Percentiles rank a stretch among this genome's conserved stretches.
Evolutionary conservation across 257 asterid genomes (phyloP).

Genomic region (Solanum infundibuliforme): DNA sequence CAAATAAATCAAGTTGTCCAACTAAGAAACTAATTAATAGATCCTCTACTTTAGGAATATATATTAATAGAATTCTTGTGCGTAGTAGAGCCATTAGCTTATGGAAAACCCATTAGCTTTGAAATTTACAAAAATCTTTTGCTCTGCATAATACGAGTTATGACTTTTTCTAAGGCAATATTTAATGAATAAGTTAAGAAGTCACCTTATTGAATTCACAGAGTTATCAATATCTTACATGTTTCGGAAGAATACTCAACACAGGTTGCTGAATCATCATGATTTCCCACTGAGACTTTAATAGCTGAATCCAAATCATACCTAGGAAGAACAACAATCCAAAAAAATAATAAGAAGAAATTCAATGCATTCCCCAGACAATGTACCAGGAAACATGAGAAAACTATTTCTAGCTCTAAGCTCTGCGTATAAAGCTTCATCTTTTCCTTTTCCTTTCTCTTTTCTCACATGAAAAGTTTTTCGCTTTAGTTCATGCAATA

Average conservation of each 20-base stretch:
- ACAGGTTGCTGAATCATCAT: slow-evolving; percentile 67
- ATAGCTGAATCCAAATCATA: slow-evolving; percentile 58
- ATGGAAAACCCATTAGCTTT: neutral
- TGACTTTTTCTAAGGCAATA: neutral
- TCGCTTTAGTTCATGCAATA: neutral
- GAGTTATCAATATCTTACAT: slow-evolving; percentile 34
- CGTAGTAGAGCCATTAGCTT: neutral
- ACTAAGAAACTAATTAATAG: neutral
- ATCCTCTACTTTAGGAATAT: neutral
- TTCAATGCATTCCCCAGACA: neutral
- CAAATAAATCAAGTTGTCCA: neutral
- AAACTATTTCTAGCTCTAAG: neutral
- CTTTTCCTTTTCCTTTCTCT: neutral
- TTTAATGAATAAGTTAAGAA: neutral
- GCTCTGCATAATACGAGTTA: neutral
- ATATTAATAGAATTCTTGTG: neutral
- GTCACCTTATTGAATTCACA: neutral
- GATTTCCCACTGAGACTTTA: slow-evolving; percentile 45
- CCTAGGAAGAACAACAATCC: slow-evolving; percentile 24
- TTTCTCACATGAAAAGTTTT: neutral
- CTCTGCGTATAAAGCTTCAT: neutral
- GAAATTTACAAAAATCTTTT: neutral
- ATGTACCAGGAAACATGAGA: neutral
- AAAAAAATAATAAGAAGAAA: neutral
- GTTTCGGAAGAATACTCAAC: slow-evolving; percentile 64